Conservation (phyloP, 345 rosid genomes). For the Noccaea caerulescens region DNA sequence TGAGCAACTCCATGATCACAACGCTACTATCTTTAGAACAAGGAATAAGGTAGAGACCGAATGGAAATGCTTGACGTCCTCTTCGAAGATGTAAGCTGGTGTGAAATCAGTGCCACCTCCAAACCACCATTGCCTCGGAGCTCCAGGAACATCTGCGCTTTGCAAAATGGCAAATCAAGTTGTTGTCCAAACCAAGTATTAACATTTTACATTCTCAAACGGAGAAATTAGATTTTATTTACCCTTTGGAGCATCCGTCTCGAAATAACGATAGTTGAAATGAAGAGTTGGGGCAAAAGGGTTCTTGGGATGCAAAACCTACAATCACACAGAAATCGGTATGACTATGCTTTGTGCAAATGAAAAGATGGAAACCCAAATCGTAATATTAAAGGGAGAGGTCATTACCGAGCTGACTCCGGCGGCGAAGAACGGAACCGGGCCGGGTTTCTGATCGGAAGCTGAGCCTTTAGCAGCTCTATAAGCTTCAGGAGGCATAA, state of each 20-base stretch:
- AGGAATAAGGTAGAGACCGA: constrained; percentile 50
- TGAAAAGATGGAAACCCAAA: not conserved
- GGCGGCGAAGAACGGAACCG: constrained; percentile 90
- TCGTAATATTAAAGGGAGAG: not conserved
- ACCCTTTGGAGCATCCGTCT: constrained; percentile 77
- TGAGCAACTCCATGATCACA: constrained; percentile 10
- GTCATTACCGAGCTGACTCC: constrained; percentile 85
- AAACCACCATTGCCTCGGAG: constrained; percentile 99
- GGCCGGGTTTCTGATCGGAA: constrained; percentile 76
- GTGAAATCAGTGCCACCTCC: constrained; percentile 99
- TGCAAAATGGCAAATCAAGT: constrained; percentile 4
- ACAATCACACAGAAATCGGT: not conserved
- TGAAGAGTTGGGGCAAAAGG: constrained; percentile 86
- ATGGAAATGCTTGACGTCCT: constrained; percentile 95
- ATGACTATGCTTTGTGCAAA: not conserved
- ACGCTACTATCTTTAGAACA: constrained; percentile 7
- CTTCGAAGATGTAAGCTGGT: constrained; percentile 94
- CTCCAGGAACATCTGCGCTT: constrained; percentile 82
- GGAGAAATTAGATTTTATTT: not conserved
- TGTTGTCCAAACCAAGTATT: constrained; percentile 2
- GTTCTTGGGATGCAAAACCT: constrained; percentile 56
- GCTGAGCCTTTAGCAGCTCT: constrained; percentile 83
- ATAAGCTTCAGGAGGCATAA: constrained; percentile 99
- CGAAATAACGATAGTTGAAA: constrained; percentile 46
- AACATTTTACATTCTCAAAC: not conserved